Conservation (phyloP, 441 rosid species). For the Pelargonium australe region DNA sequence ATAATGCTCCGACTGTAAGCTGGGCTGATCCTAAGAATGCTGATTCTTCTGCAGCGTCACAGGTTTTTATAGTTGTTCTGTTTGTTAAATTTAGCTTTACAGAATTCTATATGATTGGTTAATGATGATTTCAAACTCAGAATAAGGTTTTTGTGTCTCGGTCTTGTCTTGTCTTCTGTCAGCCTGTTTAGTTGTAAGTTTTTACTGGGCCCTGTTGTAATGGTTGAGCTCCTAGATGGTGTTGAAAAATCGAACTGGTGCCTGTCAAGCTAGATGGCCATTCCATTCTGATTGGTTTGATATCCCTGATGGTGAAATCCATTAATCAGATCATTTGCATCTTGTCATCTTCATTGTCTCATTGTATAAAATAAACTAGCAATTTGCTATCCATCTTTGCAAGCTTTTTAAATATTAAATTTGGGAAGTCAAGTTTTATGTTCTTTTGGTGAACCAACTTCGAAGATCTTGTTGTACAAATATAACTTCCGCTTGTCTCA, state of each 20-base stretch:
- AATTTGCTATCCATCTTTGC: neutral
- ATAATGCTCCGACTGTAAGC: constrained; percentile 35
- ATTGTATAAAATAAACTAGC: neutral
- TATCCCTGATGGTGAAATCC: neutral
- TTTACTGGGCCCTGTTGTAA: too few species aligned
- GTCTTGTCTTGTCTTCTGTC: neutral
- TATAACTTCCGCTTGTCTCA: constrained; percentile 9
- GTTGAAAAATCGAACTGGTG: too few species aligned
- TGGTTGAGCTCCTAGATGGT: too few species aligned
- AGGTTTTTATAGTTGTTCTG: constrained; percentile 19
- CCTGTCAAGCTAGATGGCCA: neutral
- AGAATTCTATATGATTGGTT: too few species aligned
- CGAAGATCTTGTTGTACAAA: neutral
- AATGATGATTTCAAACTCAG: neutral
- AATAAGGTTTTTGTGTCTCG: neutral
- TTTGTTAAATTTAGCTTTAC: constrained; percentile 4
- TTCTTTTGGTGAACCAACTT: neutral
- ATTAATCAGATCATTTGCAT: neutral
- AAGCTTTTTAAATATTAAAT: neutral
- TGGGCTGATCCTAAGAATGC: constrained; percentile 39
- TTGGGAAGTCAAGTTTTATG: neutral
- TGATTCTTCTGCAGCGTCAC: constrained; percentile 29
- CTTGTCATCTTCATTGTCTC: neutral
- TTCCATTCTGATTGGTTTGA: neutral
- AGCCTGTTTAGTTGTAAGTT: neutral